Conservation (phyloP, 176 grass and related monocot genomes). For the Melocanna baccifera region DNA sequence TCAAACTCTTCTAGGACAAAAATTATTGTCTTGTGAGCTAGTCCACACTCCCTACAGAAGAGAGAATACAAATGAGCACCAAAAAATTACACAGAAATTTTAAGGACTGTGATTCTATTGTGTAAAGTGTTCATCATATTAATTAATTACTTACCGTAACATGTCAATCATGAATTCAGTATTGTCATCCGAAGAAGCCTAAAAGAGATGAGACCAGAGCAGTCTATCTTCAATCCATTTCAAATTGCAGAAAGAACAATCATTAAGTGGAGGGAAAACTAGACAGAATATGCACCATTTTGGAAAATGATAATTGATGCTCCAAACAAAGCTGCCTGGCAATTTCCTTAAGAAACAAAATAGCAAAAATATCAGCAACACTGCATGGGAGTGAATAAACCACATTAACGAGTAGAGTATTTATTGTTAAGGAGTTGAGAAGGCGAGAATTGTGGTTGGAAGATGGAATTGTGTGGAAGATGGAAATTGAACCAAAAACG, state of each 20-base stretch:
- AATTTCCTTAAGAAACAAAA: conserved; percentile 69
- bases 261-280: not conserved
- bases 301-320: conserved; percentile 87
- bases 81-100: not conserved
- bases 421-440: not conserved
- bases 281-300: conserved; percentile 61
- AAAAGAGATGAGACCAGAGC: conserved; percentile 23
- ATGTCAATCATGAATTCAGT: conserved; percentile 89
- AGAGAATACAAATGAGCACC: conserved; percentile 26
- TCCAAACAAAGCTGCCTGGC: conserved; percentile 87
- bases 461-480: conserved; percentile 17
- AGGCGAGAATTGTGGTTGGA: not conserved
- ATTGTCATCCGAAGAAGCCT: conserved; percentile 98
- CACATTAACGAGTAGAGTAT: conserved; percentile 5
- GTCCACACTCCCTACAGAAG: conserved; percentile 75
- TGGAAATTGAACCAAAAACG: not conserved
- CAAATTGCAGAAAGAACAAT: not conserved
- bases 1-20: conserved; percentile 91
- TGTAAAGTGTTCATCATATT: conserved; percentile 4
- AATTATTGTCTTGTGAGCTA: conserved; percentile 78
- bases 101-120: not conserved
- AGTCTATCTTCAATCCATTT: conserved; percentile 16
- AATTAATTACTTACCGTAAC: conserved; percentile 51
- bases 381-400: not conserved
- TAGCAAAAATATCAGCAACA: not conserved